Evolutionary conservation across 768 basidiomycete species (phyloP), one percentile per base, ranked within the genome.

Genomic region (Cantharellus anzutake): DNA sequence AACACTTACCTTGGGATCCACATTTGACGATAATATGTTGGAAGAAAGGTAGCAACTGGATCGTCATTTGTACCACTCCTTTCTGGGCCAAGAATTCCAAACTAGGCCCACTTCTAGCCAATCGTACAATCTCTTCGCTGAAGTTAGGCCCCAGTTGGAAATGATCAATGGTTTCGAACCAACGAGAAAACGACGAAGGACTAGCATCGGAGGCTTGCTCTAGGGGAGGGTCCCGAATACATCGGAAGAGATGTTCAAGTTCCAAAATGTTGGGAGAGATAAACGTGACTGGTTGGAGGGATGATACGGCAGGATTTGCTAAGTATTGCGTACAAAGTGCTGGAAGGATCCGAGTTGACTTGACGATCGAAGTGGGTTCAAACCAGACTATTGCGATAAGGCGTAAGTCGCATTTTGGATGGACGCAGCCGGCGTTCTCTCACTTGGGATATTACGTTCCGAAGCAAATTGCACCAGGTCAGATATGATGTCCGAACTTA

Each of bases 291-390:
- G 81, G 78, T 3, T 81, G 64, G 65, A 29, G 61, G 61, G 16
- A 16, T 29, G 41, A 55, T 57, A 14, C 40, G 55, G 16, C 42
- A 59, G 34, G 41, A 55, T 2, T 39, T 44, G n/a, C 44, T 62
- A 63, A 5, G 56, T 38, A 57, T 61, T 50, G 7, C 58, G 48
- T 37, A 7, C 44, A 52, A 38, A 74, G 59, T 0, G 86, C 81
- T 0, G 81, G 76, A 3, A 96, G 67, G 61, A 98, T 80, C 2
- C 75, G 72, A 1, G 74, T 72, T 0, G 86, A 82, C 71, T 98
- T 98, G 51, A 76, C 71, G n/a, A 84, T 75, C 0, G 92, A 96
- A 1, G 96, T 98, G 1, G 96, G 94, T 70, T 99, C 96, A 56
- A 62, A 62, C 61, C 61, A 62, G n/a, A 51, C 61, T 62, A 55